Percentiles rank a stretch among this genome's conserved stretches.
phyloP scores from a whole-genome alignment of 2,329 filamentous ascomycete genomes.

The Alternaria viburni region DNA sequence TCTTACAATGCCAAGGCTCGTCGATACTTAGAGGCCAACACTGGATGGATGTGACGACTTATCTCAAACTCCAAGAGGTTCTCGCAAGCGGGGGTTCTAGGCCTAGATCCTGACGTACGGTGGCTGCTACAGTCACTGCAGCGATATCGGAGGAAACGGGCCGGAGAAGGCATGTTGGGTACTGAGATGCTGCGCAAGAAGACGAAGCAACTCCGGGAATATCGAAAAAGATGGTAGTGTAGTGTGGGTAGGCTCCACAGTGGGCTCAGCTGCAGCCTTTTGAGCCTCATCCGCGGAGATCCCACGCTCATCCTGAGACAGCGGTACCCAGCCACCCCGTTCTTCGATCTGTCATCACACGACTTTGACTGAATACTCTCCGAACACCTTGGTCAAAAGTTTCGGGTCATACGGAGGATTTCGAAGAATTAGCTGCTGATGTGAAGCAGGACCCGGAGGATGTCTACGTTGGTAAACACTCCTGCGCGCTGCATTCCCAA shows the following conservation, averaged over 20 bases:
- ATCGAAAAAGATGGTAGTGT: not conserved
- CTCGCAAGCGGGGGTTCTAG: not conserved
- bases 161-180: conserved; percentile 9
- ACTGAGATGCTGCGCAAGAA: not conserved
- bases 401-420: not conserved
- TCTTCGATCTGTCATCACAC: not conserved
- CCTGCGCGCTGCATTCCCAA: not conserved
- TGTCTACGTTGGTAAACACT: not conserved
- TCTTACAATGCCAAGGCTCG: not conserved
- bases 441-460: not conserved
- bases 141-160: conserved; percentile 16
- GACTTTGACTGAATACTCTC: not conserved
- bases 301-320: not conserved
- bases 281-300: conserved; percentile 12
- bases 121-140: conserved; percentile 4
- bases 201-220: conserved; percentile 3
- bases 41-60: not conserved
- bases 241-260: not conserved
- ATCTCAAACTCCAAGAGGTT: not conserved
- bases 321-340: not conserved
- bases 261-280: not conserved
- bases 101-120: conserved; percentile 4
- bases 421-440: not conserved
- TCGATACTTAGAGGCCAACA: not conserved
- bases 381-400: not conserved